Evolutionary conservation across 75 land plant species (phyloP).

Genomic region (Pseudotsuga menziesii): DNA sequence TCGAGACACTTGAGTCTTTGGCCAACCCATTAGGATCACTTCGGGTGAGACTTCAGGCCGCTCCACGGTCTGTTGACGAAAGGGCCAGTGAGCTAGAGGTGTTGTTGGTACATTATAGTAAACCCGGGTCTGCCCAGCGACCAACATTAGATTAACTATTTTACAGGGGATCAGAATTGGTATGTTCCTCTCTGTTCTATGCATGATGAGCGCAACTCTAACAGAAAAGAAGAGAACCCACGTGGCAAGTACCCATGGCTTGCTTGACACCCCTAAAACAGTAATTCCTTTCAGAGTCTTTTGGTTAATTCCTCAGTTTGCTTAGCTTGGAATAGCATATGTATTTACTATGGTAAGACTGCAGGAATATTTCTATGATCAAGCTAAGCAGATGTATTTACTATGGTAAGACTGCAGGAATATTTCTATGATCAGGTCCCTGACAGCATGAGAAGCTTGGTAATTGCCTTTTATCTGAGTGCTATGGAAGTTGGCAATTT

Average conservation of each 20-base stretch:
- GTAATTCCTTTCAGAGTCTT: constrained; percentile 18
- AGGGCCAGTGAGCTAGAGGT: too few species aligned
- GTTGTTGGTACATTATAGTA: too few species aligned
- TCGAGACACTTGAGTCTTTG: too few species aligned
- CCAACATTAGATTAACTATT: too few species aligned
- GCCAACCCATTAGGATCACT: too few species aligned
- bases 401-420: constrained; percentile 27
- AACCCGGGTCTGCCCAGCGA: too few species aligned
- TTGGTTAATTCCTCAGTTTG: constrained; percentile 23
- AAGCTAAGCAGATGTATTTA: constrained; percentile 36
- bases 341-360: constrained; percentile 26
- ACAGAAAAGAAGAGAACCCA: constrained; percentile 15
- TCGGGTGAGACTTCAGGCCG: too few species aligned
- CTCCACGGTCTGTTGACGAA: too few species aligned
- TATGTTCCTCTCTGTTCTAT: constrained; percentile 18
- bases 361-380: constrained; percentile 41
- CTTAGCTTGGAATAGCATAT: constrained; percentile 18
- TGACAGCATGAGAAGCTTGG: constrained; percentile 42
- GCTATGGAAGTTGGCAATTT: constrained; percentile 35
- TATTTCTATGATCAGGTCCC: constrained; percentile 48
- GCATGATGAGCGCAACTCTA: constrained; percentile 16
- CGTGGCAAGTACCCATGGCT: constrained; percentile 11
- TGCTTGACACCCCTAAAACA: constrained; percentile 19
- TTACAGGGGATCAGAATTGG: constrained; percentile 30
- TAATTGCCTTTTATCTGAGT: constrained; percentile 34